A percentile compares a stretch with the other conserved stretches of the same genome.
These are phyloP conservation scores for Oryza meyeriana DNA, from an alignment of 176 grass and related monocot genomes.

Conservation along the genomic window DNA sequence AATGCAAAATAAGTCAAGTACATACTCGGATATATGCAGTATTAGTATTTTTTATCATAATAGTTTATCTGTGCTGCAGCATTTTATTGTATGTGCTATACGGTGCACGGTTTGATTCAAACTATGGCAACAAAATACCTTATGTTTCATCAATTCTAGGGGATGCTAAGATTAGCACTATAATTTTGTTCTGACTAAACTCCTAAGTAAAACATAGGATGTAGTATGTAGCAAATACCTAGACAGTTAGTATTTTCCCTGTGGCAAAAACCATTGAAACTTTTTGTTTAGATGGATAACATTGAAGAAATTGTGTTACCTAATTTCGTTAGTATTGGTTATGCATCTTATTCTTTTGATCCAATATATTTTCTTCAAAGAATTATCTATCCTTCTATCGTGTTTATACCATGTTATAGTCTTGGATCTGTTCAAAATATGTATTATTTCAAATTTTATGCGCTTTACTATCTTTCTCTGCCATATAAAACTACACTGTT, in stretches of 20 bases:
- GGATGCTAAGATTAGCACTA: background rate
- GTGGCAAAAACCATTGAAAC: background rate
- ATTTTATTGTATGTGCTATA: background rate
- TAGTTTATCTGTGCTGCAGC: background rate
- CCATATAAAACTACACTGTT: background rate
- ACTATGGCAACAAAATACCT: slow-evolving; percentile 7
- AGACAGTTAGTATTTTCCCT: background rate
- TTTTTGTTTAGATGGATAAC: slow-evolving; percentile 10
- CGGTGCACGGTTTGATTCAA: background rate
- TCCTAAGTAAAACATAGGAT: background rate
- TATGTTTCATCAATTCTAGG: background rate
- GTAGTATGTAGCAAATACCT: background rate
- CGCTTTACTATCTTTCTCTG: background rate
- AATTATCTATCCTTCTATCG: slow-evolving; percentile 6
- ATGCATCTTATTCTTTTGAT: slow-evolving; percentile 9
- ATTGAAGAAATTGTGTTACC: background rate
- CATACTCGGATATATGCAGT: background rate
- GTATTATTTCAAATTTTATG: background rate
- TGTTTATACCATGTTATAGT: slow-evolving; percentile 20
- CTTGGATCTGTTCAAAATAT: background rate
- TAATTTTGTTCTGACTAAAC: background rate
- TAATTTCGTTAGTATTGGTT: slow-evolving; percentile 11
- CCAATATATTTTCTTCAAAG: background rate
- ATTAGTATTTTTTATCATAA: background rate
- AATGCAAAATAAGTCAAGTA: background rate